Percentiles rank a stretch among this genome's conserved stretches.
These are phyloP conservation scores for Forsythia suspensa DNA, from an alignment of 257 asterid genomes.

Conservation along the genomic window DNA sequence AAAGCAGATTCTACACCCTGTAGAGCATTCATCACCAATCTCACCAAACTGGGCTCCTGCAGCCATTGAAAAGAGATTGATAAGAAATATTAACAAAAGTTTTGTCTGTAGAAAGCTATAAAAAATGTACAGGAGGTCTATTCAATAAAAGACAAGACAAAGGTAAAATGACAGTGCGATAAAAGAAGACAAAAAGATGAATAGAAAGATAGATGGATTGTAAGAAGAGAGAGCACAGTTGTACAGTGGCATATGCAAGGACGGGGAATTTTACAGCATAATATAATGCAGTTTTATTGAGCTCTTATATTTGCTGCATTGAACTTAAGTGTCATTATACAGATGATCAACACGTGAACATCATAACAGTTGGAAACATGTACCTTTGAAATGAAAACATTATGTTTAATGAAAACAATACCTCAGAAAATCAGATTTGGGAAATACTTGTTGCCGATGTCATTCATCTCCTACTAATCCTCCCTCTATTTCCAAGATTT, in stretches of 20 bases:
- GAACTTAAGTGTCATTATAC: background rate
- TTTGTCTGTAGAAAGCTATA: background rate
- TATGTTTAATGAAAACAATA: background rate
- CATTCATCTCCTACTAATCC: background rate
- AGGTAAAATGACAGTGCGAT: background rate
- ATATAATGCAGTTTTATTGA: constrained; percentile 2
- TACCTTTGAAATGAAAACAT: background rate
- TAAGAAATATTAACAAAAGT: background rate
- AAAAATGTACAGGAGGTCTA: background rate
- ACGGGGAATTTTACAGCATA: background rate
- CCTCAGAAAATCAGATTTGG: background rate
- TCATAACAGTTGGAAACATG: background rate
- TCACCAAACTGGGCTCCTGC: constrained; percentile 91
- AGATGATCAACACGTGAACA: background rate
- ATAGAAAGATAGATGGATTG: background rate
- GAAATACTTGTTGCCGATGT: background rate
- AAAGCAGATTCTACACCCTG: constrained; percentile 88
- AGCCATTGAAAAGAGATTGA: constrained; percentile 27
- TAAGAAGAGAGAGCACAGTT: background rate
- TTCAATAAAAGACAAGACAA: constrained; percentile 6
- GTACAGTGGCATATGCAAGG: background rate
- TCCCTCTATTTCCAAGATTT: background rate
- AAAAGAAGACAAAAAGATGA: background rate
- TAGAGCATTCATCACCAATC: constrained; percentile 83
- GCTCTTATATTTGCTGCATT: constrained; percentile 3